These are phyloP conservation scores for Psilocybe cubensis DNA, from an alignment of 768 basidiomycete species.

Conservation along the genomic window DNA sequence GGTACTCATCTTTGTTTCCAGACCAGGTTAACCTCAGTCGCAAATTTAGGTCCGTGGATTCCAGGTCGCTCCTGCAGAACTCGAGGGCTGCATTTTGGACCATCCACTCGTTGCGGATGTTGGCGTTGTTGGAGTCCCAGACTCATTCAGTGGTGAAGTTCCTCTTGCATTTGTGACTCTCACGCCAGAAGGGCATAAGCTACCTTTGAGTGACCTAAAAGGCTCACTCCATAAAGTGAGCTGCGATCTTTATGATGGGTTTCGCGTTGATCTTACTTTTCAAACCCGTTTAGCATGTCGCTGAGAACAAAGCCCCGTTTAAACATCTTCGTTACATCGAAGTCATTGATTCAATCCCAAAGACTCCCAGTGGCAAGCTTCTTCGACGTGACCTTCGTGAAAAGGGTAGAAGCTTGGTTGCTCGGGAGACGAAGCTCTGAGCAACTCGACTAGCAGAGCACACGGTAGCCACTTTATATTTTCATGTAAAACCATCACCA, in stretches of 20 bases:
- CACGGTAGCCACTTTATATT: no score
- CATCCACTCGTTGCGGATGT: constrained; percentile 59
- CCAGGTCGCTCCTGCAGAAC: constrained; percentile 73
- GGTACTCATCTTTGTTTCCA: no score
- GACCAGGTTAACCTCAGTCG: neutral
- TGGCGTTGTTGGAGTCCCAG: constrained; percentile 64
- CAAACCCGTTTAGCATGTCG: constrained; percentile 42
- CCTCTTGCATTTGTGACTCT: constrained; percentile 70
- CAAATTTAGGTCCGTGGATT: constrained; percentile 41
- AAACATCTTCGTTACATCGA: constrained; percentile 43
- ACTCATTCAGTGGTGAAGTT: constrained; percentile 58
- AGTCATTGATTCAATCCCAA: constrained; percentile 40
- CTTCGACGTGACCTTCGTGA: constrained; percentile 51
- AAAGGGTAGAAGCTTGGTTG: constrained; percentile 22
- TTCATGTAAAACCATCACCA: no score
- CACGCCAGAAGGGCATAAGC: constrained; percentile 15
- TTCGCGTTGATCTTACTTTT: neutral
- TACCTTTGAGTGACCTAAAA: neutral
- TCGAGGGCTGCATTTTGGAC: constrained; percentile 62
- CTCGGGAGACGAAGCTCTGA: neutral
- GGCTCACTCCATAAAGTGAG: constrained; percentile 46
- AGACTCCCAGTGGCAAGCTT: constrained; percentile 62
- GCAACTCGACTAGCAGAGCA: neutral
- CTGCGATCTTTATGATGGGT: neutral
- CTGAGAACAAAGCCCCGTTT: constrained; percentile 52